Conservation (phyloP, 2,329 filamentous ascomycete genomes). For the Xylaria sp. region DNA sequence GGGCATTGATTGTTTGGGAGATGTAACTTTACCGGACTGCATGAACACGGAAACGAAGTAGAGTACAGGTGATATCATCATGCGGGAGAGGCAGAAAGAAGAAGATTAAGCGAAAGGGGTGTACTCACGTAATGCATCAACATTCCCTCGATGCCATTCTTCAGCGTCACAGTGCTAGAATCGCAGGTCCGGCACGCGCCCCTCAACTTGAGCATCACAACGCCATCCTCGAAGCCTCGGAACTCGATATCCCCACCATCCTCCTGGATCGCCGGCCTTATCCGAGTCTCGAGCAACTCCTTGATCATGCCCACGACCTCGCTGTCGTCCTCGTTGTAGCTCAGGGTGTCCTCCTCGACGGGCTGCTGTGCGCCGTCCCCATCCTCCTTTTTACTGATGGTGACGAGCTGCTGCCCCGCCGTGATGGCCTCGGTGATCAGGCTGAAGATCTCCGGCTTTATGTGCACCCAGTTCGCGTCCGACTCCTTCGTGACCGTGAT, state of each 20-base stretch:
- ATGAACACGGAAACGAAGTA: not conserved
- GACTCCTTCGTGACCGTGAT: slow-evolving; percentile 93
- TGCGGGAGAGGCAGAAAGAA: not conserved
- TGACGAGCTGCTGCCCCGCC: slow-evolving; percentile 80
- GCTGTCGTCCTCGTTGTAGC: slow-evolving; percentile 86
- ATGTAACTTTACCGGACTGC: not conserved
- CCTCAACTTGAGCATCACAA: slow-evolving; percentile 83
- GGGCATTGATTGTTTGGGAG: not conserved
- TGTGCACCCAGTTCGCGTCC: slow-evolving; percentile 89
- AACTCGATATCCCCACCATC: slow-evolving; percentile 98
- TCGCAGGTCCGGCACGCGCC: slow-evolving; percentile 96
- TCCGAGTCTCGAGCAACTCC: slow-evolving; percentile 91
- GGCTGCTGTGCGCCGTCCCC: slow-evolving; percentile 42
- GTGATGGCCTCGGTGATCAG: slow-evolving; percentile 93
- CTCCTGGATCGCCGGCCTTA: slow-evolving; percentile 94
- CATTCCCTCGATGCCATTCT: slow-evolving; percentile 99
- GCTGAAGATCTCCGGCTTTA: slow-evolving; percentile 93
- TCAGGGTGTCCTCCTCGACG: slow-evolving; percentile 69
- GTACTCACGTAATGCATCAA: slow-evolving; percentile 87
- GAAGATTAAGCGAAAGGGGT: slow-evolving; percentile 3
- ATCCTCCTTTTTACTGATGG: slow-evolving; percentile 61
- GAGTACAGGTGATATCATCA: not conserved
- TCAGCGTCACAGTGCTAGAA: slow-evolving; percentile 92
- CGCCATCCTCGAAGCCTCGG: slow-evolving; percentile 82
- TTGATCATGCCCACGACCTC: slow-evolving; percentile 99